A percentile compares a stretch with the other conserved stretches of the same genome.
Evolutionary conservation across 768 basidiomycete species (phyloP).

Genomic region (Candolleomyces aberdarensis): DNA sequence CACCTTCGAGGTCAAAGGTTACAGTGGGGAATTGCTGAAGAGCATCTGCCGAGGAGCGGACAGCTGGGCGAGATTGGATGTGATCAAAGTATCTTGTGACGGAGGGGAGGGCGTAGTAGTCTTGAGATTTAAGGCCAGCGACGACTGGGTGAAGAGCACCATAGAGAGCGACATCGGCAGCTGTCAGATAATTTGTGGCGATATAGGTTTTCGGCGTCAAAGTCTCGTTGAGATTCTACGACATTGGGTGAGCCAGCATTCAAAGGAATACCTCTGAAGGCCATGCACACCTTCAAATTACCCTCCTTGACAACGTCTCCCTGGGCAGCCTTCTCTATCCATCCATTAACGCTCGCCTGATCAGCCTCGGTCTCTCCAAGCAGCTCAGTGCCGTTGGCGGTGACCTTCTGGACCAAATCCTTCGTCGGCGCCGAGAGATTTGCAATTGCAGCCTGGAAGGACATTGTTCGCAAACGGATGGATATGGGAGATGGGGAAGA

Average conservation of each 20-base stretch:
- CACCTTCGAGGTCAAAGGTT: constrained; percentile 67
- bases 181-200: constrained; percentile 80
- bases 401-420: constrained; percentile 52
- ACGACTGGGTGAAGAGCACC: constrained; percentile 81
- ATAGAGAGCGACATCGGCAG: constrained; percentile 89
- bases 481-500: background rate
- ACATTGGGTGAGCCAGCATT: background rate
- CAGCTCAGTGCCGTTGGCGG: constrained; percentile 35
- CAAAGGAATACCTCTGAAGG: background rate
- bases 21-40: constrained; percentile 60
- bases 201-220: constrained; percentile 81
- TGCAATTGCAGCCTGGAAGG: constrained; percentile 47
- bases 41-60: constrained; percentile 47
- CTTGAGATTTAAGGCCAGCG: constrained; percentile 66
- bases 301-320: background rate
- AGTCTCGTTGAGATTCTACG: constrained; percentile 67
- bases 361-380: constrained; percentile 11
- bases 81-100: constrained; percentile 95
- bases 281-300: background rate
- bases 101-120: constrained; percentile 77
- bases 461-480: constrained; percentile 39
- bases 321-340: constrained; percentile 7
- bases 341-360: constrained; percentile 7
- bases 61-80: constrained; percentile 48
- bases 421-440: constrained; percentile 46